phyloP scores from a whole-genome alignment of 164 flowering plant genomes.

The Magnolia sinica region DNA sequence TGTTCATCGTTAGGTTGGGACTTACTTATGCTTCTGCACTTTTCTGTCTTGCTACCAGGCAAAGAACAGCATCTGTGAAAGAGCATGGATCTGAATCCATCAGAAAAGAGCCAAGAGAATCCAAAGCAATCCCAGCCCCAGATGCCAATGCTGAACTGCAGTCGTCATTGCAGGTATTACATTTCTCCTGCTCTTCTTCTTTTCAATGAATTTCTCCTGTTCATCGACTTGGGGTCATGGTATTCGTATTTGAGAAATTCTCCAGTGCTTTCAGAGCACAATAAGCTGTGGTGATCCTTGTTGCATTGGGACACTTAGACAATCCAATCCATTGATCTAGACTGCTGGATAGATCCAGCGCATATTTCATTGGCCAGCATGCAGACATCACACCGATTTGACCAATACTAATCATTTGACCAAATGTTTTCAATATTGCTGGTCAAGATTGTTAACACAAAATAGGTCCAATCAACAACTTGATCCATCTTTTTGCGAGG shows the following conservation, averaged over 20 bases:
- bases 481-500: too few relatives aligned
- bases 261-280: not conserved
- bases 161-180: conserved; percentile 42
- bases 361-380: too few relatives aligned
- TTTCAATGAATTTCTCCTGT: not conserved
- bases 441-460: too few relatives aligned
- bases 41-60: conserved; percentile 31
- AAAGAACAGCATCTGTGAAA: conserved; percentile 43
- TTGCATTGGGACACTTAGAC: too few relatives aligned
- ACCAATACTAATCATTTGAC: too few relatives aligned
- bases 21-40: not conserved
- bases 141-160: conserved; percentile 66
- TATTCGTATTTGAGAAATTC: not conserved
- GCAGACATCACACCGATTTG: too few relatives aligned
- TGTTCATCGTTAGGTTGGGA: not conserved
- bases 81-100: conserved; percentile 40
- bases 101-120: conserved; percentile 36
- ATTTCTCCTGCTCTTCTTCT: not conserved
- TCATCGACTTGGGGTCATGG: not conserved
- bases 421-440: too few relatives aligned
- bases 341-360: too few relatives aligned
- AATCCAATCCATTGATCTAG: too few relatives aligned
- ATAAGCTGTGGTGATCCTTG: too few relatives aligned
- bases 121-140: conserved; percentile 53
- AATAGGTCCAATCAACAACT: too few relatives aligned